Evolutionary conservation across 179 eudicot genomes (phyloP).

Genomic region (Spergularia azorica): DNA sequence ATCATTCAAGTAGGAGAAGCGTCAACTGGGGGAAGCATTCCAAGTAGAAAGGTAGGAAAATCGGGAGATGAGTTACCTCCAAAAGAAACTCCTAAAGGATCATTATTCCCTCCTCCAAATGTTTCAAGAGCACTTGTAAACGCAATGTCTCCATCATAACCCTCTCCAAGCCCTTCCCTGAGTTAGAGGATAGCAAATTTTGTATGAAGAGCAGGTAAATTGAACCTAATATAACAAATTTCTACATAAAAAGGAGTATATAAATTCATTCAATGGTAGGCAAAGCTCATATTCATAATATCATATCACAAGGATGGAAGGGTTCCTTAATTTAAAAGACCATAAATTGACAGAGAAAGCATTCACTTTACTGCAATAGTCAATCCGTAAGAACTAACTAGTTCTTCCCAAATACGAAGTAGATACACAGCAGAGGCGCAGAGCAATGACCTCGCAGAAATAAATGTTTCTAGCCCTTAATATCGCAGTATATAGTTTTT

Average conservation of each 20-base stretch:
- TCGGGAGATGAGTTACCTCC: slow-evolving; percentile 60
- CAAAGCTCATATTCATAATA: neutral
- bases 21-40: neutral
- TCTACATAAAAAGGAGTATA: neutral
- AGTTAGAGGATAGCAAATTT: slow-evolving; percentile 18
- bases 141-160: slow-evolving; percentile 76
- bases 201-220: slow-evolving; percentile 3
- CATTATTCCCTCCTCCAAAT: slow-evolving; percentile 74
- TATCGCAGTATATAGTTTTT: neutral
- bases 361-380: neutral
- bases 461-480: neutral
- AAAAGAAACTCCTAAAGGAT: slow-evolving; percentile 66
- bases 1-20: neutral
- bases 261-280: neutral
- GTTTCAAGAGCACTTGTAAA: slow-evolving; percentile 80
- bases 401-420: neutral
- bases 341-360: neutral
- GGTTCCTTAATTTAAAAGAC: neutral
- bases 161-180: slow-evolving; percentile 98
- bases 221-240: neutral
- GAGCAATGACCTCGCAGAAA: neutral
- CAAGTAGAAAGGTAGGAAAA: slow-evolving; percentile 9
- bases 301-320: neutral
- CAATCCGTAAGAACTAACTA: neutral
- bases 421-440: neutral